phyloP scores from a whole-genome alignment of 2,329 filamentous ascomycete genomes.

The Cryphonectria parasitica region DNA sequence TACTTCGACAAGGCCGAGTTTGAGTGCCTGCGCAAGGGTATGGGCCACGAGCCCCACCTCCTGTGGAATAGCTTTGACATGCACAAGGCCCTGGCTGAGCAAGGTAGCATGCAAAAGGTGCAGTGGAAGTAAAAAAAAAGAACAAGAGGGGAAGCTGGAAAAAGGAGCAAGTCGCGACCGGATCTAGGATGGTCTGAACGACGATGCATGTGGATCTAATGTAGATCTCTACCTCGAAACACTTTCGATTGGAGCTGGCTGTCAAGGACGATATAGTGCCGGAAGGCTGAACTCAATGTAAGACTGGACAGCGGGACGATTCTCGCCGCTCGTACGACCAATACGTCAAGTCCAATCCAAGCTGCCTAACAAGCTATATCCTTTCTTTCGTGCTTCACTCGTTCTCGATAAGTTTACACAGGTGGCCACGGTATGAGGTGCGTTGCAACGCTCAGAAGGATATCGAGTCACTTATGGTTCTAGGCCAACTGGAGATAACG shows the following conservation, averaged over 20 bases:
- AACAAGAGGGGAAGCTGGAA: background rate
- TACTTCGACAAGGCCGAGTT: conserved; percentile 87
- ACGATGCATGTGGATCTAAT: background rate
- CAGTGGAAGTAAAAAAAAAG: conserved; percentile 56
- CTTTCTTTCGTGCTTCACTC: background rate
- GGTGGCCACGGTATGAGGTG: background rate
- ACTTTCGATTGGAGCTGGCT: background rate
- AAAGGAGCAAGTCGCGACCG: background rate
- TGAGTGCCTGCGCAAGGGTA: conserved; percentile 83
- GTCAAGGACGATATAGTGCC: conserved; percentile 9
- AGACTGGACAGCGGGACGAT: background rate
- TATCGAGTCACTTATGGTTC: background rate
- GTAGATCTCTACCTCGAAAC: background rate
- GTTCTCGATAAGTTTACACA: background rate
- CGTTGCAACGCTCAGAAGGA: background rate
- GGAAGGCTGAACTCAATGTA: conserved; percentile 9
- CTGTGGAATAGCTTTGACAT: conserved; percentile 87
- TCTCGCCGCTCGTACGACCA: conserved; percentile 3
- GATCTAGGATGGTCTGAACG: background rate
- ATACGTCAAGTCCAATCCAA: background rate
- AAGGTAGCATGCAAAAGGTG: conserved; percentile 86
- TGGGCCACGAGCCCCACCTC: conserved; percentile 88
- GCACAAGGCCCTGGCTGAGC: conserved; percentile 79
- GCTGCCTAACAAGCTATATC: background rate
- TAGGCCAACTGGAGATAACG: background rate